Evolutionary conservation across 805 yeast species (phyloP).

Genomic region (Kodamaea jinghongensis): DNA sequence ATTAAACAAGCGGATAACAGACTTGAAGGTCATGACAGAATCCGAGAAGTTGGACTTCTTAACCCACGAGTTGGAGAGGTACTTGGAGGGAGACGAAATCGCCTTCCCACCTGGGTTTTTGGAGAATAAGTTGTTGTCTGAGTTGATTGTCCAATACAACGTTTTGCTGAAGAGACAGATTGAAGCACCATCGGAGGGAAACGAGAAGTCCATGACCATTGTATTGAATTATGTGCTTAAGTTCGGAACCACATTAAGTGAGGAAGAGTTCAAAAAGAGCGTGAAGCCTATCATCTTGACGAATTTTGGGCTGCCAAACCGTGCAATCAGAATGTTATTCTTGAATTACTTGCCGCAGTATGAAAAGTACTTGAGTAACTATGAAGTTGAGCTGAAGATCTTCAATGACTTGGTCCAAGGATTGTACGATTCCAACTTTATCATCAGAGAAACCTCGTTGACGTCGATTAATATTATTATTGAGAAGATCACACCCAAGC

Average conservation of each 20-base stretch:
- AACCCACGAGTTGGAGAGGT: constrained; percentile 28
- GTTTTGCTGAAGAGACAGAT: constrained; percentile 17
- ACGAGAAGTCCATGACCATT: constrained; percentile 27
- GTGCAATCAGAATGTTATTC: constrained; percentile 73
- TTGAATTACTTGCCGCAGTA: constrained; percentile 60
- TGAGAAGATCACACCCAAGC: constrained; percentile 69
- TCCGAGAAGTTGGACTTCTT: constrained; percentile 50
- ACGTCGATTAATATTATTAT: constrained; percentile 61
- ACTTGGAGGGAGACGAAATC: constrained; percentile 12
- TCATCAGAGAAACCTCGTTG: constrained; percentile 78
- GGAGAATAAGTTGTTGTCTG: constrained; percentile 67
- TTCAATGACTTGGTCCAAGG: constrained; percentile 75
- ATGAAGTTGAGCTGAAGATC: constrained; percentile 66
- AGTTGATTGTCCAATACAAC: constrained; percentile 49
- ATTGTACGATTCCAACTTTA: constrained; percentile 76
- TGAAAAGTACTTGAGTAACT: constrained; percentile 47
- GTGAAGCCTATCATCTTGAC: constrained; percentile 64
- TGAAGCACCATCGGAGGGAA: constrained; percentile 4
- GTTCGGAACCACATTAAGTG: constrained; percentile 27
- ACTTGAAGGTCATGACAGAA: constrained; percentile 51
- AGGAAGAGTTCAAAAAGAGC: constrained; percentile 33
- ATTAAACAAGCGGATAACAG: constrained; percentile 53
- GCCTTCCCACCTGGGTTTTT: constrained; percentile 51
- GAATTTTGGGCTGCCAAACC: constrained; percentile 64
- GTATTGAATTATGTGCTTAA: constrained; percentile 43